Conservation (phyloP, 768 basidiomycete species). For the Lactifluus rugatus region DNA sequence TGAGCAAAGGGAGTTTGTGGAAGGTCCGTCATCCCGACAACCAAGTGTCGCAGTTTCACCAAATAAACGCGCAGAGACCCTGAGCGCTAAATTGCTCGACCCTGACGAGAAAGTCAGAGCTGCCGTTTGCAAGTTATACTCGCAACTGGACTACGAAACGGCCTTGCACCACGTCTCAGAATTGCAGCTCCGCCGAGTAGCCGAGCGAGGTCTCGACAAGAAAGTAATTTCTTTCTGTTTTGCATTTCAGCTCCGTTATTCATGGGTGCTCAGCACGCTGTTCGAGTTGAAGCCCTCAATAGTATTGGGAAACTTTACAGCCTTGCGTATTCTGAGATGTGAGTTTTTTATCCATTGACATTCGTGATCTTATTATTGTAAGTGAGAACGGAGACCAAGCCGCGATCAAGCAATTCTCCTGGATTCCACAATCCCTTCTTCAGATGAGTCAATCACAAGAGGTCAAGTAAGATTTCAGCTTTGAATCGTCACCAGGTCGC, state of each 20-base stretch:
- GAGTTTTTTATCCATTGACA: background rate
- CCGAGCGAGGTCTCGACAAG: slow-evolving; percentile 71
- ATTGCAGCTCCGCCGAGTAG: slow-evolving; percentile 50
- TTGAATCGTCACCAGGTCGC: background rate
- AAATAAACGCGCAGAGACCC: slow-evolving; percentile 35
- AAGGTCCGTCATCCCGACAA: slow-evolving; percentile 42
- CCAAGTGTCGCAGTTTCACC: background rate
- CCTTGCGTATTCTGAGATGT: slow-evolving; percentile 87
- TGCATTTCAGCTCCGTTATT: background rate
- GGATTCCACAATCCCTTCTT: slow-evolving; percentile 81
- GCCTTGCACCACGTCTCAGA: slow-evolving; percentile 71
- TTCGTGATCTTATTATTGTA: background rate
- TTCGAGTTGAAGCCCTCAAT: slow-evolving; percentile 68
- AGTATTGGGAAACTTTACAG: slow-evolving; percentile 71
- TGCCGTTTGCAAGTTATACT: slow-evolving; percentile 73
- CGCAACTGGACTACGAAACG: slow-evolving; percentile 83
- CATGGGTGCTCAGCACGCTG: slow-evolving; percentile 33
- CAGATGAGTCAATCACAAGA: slow-evolving; percentile 44
- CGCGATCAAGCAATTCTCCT: slow-evolving; percentile 74
- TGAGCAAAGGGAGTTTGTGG: slow-evolving; percentile 58
- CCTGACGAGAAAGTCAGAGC: slow-evolving; percentile 88
- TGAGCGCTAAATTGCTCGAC: slow-evolving; percentile 63
- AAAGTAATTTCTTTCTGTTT: slow-evolving; percentile 44
- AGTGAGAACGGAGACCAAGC: slow-evolving; percentile 74
- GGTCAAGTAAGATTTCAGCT: slow-evolving; percentile 38